Percentiles rank a stretch among this genome's conserved stretches.
These are phyloP conservation scores for Macrolepiota dolichaula DNA, from an alignment of 768 basidiomycete species.

Conservation along the genomic window DNA sequence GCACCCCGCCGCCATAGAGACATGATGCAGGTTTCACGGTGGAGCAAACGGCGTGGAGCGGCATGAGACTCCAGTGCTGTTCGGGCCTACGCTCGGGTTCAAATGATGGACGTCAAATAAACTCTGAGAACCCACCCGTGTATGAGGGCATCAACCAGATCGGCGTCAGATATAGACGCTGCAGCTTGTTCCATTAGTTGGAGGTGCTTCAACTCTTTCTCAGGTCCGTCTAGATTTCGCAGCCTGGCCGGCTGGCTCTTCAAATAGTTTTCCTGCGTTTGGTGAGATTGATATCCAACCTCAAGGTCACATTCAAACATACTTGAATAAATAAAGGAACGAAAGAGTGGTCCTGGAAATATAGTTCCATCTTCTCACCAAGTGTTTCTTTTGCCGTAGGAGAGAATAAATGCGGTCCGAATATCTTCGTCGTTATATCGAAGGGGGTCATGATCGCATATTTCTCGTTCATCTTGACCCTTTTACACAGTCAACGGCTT, in stretches of 20 bases:
- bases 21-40: conserved; percentile 84
- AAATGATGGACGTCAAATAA: conserved; percentile 5
- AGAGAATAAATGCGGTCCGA: conserved; percentile 91
- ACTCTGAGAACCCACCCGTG: conserved; percentile 61
- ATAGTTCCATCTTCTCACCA: conserved; percentile 90
- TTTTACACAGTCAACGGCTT: conserved; percentile 23
- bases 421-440: conserved; percentile 83
- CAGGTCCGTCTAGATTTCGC: conserved; percentile 57
- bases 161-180: conserved; percentile 91
- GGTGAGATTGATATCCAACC: not conserved
- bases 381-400: conserved; percentile 76
- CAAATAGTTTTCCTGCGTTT: conserved; percentile 84
- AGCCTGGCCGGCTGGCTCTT: conserved; percentile 71
- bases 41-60: conserved; percentile 87
- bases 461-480: conserved; percentile 89
- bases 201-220: conserved; percentile 67
- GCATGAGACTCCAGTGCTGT: conserved; percentile 96
- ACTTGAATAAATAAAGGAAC: conserved; percentile 96
- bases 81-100: conserved; percentile 56
- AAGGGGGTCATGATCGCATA: conserved; percentile 89
- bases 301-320: not conserved
- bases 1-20: conserved; percentile 69
- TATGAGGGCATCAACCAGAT: conserved; percentile 89
- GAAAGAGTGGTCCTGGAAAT: conserved; percentile 95
- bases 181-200: conserved; percentile 85